Evolutionary conservation across 129 eudicot genomes (phyloP).

Genomic region (Flaveria robusta): DNA sequence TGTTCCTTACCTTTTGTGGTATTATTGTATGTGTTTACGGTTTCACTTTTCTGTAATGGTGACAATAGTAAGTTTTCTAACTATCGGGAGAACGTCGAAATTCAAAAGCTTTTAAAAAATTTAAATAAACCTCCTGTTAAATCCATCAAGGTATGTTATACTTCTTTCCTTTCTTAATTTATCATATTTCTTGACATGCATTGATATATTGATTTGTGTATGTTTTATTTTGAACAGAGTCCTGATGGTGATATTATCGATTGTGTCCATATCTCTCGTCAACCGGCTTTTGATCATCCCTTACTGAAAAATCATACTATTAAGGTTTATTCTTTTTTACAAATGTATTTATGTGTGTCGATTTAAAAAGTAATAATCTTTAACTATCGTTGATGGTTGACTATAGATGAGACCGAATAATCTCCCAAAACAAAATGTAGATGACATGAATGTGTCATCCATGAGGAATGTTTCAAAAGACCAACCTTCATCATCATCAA

Average conservation of each 20-base stretch:
- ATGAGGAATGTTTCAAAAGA: constrained; percentile 14
- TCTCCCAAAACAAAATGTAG: constrained; percentile 60
- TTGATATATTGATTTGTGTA: neutral
- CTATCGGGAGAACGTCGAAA: constrained; percentile 40
- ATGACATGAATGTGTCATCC: constrained; percentile 35
- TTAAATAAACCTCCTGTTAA: constrained; percentile 64
- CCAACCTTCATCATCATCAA: constrained; percentile 13
- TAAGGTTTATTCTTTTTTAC: constrained; percentile 43
- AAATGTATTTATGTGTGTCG: neutral
- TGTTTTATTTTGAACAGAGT: constrained; percentile 41
- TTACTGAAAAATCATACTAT: constrained; percentile 67
- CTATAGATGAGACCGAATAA: constrained; percentile 66
- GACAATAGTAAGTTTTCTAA: neutral
- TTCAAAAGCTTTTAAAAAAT: constrained; percentile 55
- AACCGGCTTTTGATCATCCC: constrained; percentile 93
- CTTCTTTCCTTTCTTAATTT: neutral
- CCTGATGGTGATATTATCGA: constrained; percentile 84
- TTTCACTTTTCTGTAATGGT: neutral
- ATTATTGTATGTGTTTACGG: constrained; percentile 15
- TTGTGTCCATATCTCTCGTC: constrained; percentile 65
- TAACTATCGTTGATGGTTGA: neutral
- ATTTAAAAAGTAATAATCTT: neutral
- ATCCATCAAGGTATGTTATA: constrained; percentile 52
- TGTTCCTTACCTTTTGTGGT: neutral
- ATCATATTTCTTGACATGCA: neutral